Evolutionary conservation across 768 basidiomycete species (phyloP).

Genomic region (Auricularia sp.): DNA sequence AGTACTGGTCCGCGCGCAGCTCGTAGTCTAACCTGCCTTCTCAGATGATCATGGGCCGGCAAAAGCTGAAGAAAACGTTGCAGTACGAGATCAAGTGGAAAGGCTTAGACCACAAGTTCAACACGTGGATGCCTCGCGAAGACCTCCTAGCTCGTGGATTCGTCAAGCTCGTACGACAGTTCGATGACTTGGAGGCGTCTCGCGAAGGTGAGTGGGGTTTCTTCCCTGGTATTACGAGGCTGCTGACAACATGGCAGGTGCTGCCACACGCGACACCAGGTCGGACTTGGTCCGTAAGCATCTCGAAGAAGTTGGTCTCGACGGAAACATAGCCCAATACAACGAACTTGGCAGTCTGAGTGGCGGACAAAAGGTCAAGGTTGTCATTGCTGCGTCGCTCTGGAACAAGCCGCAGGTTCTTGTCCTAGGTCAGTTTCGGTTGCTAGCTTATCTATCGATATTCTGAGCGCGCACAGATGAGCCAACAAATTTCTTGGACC

Average conservation of each 20-base stretch:
- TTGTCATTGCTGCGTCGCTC: slow-evolving; percentile 86
- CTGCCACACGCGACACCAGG: slow-evolving; percentile 80
- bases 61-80: slow-evolving; percentile 93
- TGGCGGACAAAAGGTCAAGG: slow-evolving; percentile 96
- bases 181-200: slow-evolving; percentile 93
- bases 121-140: slow-evolving; percentile 88
- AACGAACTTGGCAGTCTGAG: slow-evolving; percentile 92
- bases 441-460: slow-evolving; percentile 7
- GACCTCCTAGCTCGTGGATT: slow-evolving; percentile 80
- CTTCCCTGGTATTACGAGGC: not conserved
- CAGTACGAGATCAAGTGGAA: slow-evolving; percentile 90
- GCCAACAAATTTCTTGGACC: slow-evolving; percentile 95
- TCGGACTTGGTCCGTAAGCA: slow-evolving; percentile 79
- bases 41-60: slow-evolving; percentile 82
- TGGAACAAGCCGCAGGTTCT: slow-evolving; percentile 90
- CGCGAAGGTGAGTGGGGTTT: slow-evolving; percentile 51
- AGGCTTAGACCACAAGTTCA: slow-evolving; percentile 74
- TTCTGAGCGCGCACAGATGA: slow-evolving; percentile 66
- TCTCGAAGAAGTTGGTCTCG: slow-evolving; percentile 88
- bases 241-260: slow-evolving; percentile 18
- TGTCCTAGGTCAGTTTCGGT: slow-evolving; percentile 17
- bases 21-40: not conserved
- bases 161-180: slow-evolving; percentile 82
- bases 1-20: slow-evolving; percentile 11
- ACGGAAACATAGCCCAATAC: slow-evolving; percentile 97